phyloP scores from a whole-genome alignment of 1,284 basidiomycete genomes.

The Apiotrichum gracile region DNA sequence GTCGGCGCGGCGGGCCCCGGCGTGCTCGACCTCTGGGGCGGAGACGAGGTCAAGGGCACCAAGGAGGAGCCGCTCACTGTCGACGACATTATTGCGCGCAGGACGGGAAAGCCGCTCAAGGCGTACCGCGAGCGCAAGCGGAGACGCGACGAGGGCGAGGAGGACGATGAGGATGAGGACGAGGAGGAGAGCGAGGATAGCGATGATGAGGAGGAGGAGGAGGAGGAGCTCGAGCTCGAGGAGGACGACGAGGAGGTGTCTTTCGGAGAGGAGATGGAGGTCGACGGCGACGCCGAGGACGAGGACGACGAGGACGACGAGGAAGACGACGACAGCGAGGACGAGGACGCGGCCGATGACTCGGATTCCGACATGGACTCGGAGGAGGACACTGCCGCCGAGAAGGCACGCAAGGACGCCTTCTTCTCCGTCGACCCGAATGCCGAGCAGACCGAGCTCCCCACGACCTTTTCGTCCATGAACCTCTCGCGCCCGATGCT shows the following conservation, averaged over 20 bases:
- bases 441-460: conserved; percentile 43
- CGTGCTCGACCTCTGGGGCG: conserved; percentile 38
- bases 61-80: conserved; percentile 68
- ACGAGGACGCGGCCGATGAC: conserved; percentile 27
- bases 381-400: conserved; percentile 62
- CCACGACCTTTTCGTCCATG: conserved; percentile 71
- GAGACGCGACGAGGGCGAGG: conserved; percentile 31
- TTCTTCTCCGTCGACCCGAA: conserved; percentile 62
- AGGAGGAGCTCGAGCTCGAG: conserved; percentile 29
- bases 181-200: conserved; percentile 34
- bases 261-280: conserved; percentile 32
- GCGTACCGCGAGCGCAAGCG: conserved; percentile 58
- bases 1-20: conserved; percentile 58
- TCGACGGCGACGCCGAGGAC: conserved; percentile 25
- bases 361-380: conserved; percentile 47
- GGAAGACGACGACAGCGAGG: conserved; percentile 33
- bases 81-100: conserved; percentile 80
- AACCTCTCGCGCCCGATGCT: conserved; percentile 83
- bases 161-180: conserved; percentile 26
- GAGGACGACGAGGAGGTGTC: conserved; percentile 34
- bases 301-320: conserved; percentile 48
- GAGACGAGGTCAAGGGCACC: conserved; percentile 30
- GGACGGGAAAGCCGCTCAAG: conserved; percentile 49
- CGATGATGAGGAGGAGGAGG: conserved; percentile 26
- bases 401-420: conserved; percentile 72